phyloP scores from a whole-genome alignment of 1,284 basidiomycete genomes.

The Crucibulum parvulum region DNA sequence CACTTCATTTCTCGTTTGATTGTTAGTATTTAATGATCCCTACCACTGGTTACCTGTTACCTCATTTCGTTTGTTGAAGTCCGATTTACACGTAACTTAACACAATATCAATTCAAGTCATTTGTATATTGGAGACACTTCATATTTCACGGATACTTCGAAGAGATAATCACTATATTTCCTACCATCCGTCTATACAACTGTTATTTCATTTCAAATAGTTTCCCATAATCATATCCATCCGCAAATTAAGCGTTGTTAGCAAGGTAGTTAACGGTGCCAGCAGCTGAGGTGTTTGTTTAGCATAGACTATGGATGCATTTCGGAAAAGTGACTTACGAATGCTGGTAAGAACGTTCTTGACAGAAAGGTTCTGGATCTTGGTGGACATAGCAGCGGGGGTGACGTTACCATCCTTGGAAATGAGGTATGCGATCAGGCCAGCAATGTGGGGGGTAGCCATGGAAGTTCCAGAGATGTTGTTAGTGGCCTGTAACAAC shows the following conservation, averaged over 20 bases:
- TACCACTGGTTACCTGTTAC: neutral
- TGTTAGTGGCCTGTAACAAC: constrained; percentile 53
- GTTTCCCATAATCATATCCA: no score
- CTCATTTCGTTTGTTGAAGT: no score
- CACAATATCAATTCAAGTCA: no score
- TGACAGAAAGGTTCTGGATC: constrained; percentile 24
- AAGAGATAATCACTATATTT: no score
- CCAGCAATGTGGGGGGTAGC: constrained; percentile 65
- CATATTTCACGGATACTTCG: no score
- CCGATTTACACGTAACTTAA: no score
- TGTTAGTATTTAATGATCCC: constrained; percentile 38
- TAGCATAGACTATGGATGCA: neutral
- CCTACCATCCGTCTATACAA: no score
- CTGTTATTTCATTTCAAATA: no score
- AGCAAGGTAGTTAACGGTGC: constrained; percentile 2
- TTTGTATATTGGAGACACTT: no score
- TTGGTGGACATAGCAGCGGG: constrained; percentile 29
- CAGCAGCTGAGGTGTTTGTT: neutral
- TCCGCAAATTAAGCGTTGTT: neutral
- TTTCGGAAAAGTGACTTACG: constrained; percentile 21
- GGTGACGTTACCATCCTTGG: constrained; percentile 23
- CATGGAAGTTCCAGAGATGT: constrained; percentile 68
- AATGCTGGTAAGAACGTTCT: constrained; percentile 26
- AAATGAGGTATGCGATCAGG: constrained; percentile 51
- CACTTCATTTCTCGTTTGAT: constrained; percentile 26